Evolutionary conservation across 2,329 filamentous ascomycete genomes (phyloP), one percentile per base, ranked within the genome.

Genomic region (Thelonectria blattea): DNA sequence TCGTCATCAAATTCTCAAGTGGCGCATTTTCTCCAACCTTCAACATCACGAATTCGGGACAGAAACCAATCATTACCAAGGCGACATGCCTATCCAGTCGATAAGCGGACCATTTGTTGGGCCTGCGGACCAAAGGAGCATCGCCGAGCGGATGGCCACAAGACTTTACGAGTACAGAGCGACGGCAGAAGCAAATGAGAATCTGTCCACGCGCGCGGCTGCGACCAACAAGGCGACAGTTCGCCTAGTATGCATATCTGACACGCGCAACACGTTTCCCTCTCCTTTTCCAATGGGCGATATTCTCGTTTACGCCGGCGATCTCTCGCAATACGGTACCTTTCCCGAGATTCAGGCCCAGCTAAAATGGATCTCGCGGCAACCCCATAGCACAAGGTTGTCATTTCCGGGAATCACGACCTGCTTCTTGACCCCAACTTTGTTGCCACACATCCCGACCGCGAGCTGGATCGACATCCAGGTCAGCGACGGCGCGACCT

Each of bases 311-410:
- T 10, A 34, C 32, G 32, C 32, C 12, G 32, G 32, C 12, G 32
- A 34, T 34, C 48, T 50, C 14, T 24, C n/a, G 27, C 18, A 48
- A 20, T 14, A 4, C 20, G 32, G 8, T 1, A 42, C 37, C 10
- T 52, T 48, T 11, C n/a, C 5, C 52, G 7, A 55, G 61, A 48
- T 52, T 9, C 45, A 41, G 34, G 43, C 27, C 17, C 34, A n/a
- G 20, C 52, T 32, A 4, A 34, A 37, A 20, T 50, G 48, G 27
- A 10, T 50, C 6, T 27, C 27, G 10, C 17, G n/a, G 20, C 48
- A 50, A 30, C 48, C 30, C 3, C 48, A 50, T 30, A 5, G 6
- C 17, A 37, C 48, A 50, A 39, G 20, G 27, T 50, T 10, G 48
- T 37, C 30, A 50, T 20, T 22, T 27, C 48, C 14, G 48, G 48